Conservation (phyloP, 2,329 filamentous ascomycete species). For the Trichoderma lentiforme region DNA sequence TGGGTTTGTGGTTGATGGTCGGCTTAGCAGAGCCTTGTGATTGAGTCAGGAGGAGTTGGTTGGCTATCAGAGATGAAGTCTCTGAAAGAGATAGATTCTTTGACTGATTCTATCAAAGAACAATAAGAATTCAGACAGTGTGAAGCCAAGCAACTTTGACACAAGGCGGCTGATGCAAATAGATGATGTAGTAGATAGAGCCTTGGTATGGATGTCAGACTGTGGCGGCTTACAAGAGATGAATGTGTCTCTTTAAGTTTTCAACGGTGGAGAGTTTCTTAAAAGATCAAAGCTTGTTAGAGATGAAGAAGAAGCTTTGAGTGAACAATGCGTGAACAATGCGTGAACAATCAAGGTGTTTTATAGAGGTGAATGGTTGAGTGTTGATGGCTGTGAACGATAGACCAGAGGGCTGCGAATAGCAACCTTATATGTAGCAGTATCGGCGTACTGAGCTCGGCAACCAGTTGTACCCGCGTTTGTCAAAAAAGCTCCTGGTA, state of each 20-base stretch:
- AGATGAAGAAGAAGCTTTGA: neutral
- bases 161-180: neutral
- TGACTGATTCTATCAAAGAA: neutral
- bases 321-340: neutral
- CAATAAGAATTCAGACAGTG: neutral
- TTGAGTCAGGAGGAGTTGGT: neutral
- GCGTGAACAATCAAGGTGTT: neutral
- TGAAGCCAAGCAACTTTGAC: neutral
- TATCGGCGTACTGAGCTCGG: neutral
- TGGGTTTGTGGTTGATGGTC: neutral
- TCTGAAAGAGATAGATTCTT: neutral
- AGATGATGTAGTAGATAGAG: neutral
- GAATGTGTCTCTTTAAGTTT: constrained; percentile 5
- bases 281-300: neutral
- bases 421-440: constrained; percentile 8
- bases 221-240: constrained; percentile 13
- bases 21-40: neutral
- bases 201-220: neutral
- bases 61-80: neutral
- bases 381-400: neutral
- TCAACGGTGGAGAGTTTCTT: neutral
- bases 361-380: neutral
- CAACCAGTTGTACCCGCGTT: neutral
- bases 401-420: neutral
- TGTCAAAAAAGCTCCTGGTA: neutral